phyloP scores from a whole-genome alignment of 306 rosid genomes.

The Pyrus communis region DNA sequence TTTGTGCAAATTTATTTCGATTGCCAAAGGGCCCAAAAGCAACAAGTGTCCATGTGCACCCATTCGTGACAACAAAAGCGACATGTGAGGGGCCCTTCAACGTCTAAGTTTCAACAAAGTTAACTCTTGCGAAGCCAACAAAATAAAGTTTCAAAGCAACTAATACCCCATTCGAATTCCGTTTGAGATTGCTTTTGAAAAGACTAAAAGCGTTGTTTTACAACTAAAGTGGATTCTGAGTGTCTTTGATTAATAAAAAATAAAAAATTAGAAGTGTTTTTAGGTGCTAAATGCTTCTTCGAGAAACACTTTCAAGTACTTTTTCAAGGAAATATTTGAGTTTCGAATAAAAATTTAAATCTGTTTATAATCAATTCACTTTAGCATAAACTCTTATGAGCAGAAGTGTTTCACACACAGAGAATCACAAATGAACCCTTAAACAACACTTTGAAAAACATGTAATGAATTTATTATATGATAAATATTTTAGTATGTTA shows the following conservation, averaged over 20 bases:
- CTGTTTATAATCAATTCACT: background rate
- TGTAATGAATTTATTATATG: too few relatives aligned
- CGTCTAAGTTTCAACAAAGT: background rate
- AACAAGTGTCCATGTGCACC: conserved; percentile 19
- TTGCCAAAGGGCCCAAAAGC: background rate
- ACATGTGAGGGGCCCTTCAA: conserved; percentile 11
- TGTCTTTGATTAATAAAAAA: too few relatives aligned
- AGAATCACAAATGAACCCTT: background rate
- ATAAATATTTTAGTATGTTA: too few relatives aligned
- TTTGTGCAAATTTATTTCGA: background rate
- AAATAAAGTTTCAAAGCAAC: background rate
- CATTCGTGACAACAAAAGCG: conserved; percentile 29
- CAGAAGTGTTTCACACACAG: accelerated
- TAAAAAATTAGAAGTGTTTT: background rate
- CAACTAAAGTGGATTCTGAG: background rate
- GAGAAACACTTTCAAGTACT: background rate
- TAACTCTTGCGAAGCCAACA: background rate
- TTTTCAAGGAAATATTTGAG: too few relatives aligned
- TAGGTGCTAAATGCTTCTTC: background rate
- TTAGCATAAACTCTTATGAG: too few relatives aligned
- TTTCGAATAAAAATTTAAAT: too few relatives aligned
- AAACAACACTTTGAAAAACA: background rate
- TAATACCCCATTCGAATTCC: background rate
- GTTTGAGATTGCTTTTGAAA: background rate
- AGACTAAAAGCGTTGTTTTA: too few relatives aligned